These are phyloP conservation scores for Trametes pubescens DNA, from an alignment of 1,284 basidiomycete species.

Conservation along the genomic window DNA sequence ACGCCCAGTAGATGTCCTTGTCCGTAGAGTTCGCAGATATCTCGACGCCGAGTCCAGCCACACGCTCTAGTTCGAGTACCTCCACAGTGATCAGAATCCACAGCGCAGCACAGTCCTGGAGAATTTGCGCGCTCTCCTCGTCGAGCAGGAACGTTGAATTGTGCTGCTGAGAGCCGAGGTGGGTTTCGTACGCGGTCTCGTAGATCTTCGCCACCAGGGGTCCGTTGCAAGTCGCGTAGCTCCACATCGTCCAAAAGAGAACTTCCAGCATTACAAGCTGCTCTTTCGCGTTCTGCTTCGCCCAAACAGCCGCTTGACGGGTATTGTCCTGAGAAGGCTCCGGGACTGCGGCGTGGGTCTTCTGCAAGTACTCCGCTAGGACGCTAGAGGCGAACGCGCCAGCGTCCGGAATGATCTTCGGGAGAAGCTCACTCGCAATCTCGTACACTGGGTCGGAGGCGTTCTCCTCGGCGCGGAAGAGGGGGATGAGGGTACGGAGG, in stretches of 20 bases:
- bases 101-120: constrained; percentile 73
- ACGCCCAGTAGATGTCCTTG: constrained; percentile 61
- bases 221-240: constrained; percentile 72
- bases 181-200: constrained; percentile 68
- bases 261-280: constrained; percentile 85
- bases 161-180: constrained; percentile 73
- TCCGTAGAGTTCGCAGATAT: constrained; percentile 58
- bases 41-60: constrained; percentile 65
- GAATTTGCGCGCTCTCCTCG: constrained; percentile 71
- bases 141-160: constrained; percentile 77
- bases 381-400: constrained; percentile 63
- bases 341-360: constrained; percentile 63
- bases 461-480: constrained; percentile 69
- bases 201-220: constrained; percentile 68
- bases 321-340: constrained; percentile 60
- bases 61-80: constrained; percentile 81
- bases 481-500: constrained; percentile 68
- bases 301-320: constrained; percentile 72
- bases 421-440: constrained; percentile 63
- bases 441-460: constrained; percentile 60
- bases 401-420: constrained; percentile 68
- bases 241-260: constrained; percentile 88
- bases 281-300: constrained; percentile 81
- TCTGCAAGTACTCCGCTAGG: constrained; percentile 64
- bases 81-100: constrained; percentile 85